Base-by-base conservation (phyloP, 805 yeast species). In the Candida ipomoeae region DNA sequence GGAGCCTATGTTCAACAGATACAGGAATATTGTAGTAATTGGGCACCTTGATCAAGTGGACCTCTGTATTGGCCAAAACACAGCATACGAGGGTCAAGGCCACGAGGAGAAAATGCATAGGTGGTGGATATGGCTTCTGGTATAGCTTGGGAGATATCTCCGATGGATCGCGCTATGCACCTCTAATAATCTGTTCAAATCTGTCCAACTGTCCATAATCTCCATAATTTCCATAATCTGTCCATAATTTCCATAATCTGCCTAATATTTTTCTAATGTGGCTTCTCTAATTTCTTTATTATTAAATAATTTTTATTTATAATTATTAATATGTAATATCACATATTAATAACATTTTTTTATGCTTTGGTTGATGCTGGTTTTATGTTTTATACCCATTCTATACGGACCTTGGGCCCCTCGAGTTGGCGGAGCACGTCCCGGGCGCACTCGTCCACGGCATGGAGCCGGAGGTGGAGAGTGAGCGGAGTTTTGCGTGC, bases 1-100 rank as follows among this genome's bases (percentile, higher is more conserved):
- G 40, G 13, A 21, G 15, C 14, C 32, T 21, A 50, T 42, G 53
- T 56, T 17, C 60, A 46, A 34, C 23, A 13, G 35, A 43, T 3
- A 21, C 23, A 3, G 72, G 70, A 11, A 71, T 62, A 39, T 68
- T 61, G 55, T 63, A 73, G 55, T 71, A 66, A 33, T 67, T 61
- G 0, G 77, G 77, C 0, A 72, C 54, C 34, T 50, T 47, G 31
- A 71, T 41, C 15, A 68, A 46, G 26, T 61, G 56, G 1, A 74
- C 63, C 51, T 73, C 78, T 1, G 78, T 73, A 46, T 73, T 73
- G 31, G 73, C 75, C 36, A 35, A 14, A 6, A 35, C 40, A 10
- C 38, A 20, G 21, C 31, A 20, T 20, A 33, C 11, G 5, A 42
- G n/a, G n/a, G 38, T 18, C 38, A 42, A 34, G 21, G 45, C 31